Percentiles rank a stretch among this genome's conserved stretches.
phyloP scores from a whole-genome alignment of 495 filamentous ascomycete species.

The Amorphotheca resinae region DNA sequence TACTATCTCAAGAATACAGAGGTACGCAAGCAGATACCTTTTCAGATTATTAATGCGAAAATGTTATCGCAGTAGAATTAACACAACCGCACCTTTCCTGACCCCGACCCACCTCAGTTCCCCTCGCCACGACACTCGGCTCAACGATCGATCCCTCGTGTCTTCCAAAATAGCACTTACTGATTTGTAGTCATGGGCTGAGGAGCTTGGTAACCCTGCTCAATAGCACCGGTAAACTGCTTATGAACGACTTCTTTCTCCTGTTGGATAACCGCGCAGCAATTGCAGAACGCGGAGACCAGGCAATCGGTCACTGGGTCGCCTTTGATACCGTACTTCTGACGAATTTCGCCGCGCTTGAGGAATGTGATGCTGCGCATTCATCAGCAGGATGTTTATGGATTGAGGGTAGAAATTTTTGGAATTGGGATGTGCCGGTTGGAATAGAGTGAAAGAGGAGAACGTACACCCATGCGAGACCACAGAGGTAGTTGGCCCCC shows the following conservation, averaged over 20 bases:
- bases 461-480: slow-evolving; percentile 30
- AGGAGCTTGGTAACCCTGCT: slow-evolving; percentile 5
- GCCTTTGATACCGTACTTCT: slow-evolving; percentile 41
- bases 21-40: no score
- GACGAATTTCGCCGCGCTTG: slow-evolving; percentile 40
- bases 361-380: slow-evolving; percentile 28
- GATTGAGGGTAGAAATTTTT: not conserved
- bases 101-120: no score
- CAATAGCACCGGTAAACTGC: not conserved
- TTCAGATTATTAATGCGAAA: no score
- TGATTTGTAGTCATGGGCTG: slow-evolving; percentile 11
- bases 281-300: slow-evolving; percentile 36
- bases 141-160: no score
- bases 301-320: slow-evolving; percentile 35
- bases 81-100: no score
- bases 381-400: slow-evolving; percentile 8
- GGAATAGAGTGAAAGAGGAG: not conserved
- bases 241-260: slow-evolving; percentile 36
- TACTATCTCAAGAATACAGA: no score
- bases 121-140: no score
- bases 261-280: slow-evolving; percentile 41
- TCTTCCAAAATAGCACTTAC: not conserved
- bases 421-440: not conserved
- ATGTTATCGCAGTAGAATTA: no score
- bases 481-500: slow-evolving; percentile 5